A percentile compares a stretch with the other conserved stretches of the same genome.
phyloP scores from a whole-genome alignment of 192 early-diverging fungal genomes.

The Coemansia sp. region DNA sequence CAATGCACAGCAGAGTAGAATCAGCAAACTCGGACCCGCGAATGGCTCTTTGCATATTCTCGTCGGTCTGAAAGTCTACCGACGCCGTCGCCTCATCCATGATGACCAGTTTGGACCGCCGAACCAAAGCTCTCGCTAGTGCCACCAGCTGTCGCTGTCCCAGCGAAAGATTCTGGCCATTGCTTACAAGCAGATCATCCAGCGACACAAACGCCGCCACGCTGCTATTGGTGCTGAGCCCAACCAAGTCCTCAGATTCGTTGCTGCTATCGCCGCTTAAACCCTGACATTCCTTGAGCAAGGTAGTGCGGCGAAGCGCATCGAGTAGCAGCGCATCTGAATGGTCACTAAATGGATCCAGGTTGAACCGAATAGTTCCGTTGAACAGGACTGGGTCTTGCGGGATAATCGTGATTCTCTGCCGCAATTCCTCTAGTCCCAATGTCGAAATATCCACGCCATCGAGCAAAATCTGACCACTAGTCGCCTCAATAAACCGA shows the following conservation, averaged over 20 bases:
- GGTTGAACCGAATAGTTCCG: slow-evolving; percentile 79
- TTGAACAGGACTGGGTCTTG: slow-evolving; percentile 82
- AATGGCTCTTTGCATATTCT: slow-evolving; percentile 82
- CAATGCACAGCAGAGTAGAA: slow-evolving; percentile 85
- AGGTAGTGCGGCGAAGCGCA: slow-evolving; percentile 23
- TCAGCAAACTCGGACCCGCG: slow-evolving; percentile 67
- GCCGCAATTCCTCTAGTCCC: slow-evolving; percentile 73
- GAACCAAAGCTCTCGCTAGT: slow-evolving; percentile 74
- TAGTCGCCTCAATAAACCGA: slow-evolving; percentile 69
- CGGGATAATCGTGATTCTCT: slow-evolving; percentile 81
- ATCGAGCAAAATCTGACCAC: slow-evolving; percentile 72
- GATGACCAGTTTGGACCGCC: slow-evolving; percentile 67
- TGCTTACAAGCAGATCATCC: slow-evolving; percentile 75
- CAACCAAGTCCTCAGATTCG: not conserved
- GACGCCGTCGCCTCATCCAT: slow-evolving; percentile 88
- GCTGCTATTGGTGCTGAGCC: not conserved
- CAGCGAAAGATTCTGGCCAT: slow-evolving; percentile 76
- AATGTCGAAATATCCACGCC: slow-evolving; percentile 73
- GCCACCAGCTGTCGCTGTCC: slow-evolving; percentile 78
- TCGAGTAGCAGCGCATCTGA: slow-evolving; percentile 39
- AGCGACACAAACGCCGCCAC: slow-evolving; percentile 57
- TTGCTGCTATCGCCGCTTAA: not conserved
- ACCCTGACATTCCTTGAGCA: slow-evolving; percentile 18
- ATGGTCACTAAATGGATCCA: slow-evolving; percentile 83
- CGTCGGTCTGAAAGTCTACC: slow-evolving; percentile 85